Evolutionary conservation across 1,284 basidiomycete genomes (phyloP), one percentile per base, ranked within the genome.

Genomic region (Ganoderma meredithae): DNA sequence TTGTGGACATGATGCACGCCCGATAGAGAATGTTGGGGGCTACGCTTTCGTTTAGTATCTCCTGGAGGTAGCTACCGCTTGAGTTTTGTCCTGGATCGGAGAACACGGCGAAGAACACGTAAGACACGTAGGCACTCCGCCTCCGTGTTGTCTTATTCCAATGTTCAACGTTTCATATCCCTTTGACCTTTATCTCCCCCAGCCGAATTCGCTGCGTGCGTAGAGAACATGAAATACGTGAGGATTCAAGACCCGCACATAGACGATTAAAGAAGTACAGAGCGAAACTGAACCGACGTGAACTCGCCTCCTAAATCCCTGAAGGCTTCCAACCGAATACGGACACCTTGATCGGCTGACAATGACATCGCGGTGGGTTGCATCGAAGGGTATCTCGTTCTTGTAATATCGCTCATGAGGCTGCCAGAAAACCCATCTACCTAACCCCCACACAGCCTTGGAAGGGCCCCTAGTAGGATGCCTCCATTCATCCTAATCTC

Each of bases 401-500:
- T 31, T 33, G 4, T 13, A 19, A 31, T 13, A 17, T 25, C 47
- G 10, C 22, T n/a, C 47, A 4, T 52, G 12, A 31, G 15, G 27
- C 5, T 13, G 25, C 27, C 27, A 53, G 25, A 31, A 6, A 27
- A 31, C 31, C 31, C 25, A 27, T 58, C 19, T 22, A 17, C 9
- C 7, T 13, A 39, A 2, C 17, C 12, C 17, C 15, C 3, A 39
- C 27, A 53, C 27, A 25, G 22, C 36, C 8, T 19, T 22, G 6
- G 19, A 31, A 19, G n/a, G n/a, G n/a, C n/a, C n/a, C n/a, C n/a
- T n/a, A n/a, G n/a, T n/a, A n/a, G n/a, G n/a, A 72, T 72, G 71
- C 39, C 68, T 2, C 84, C 83, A 0, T 87, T 87, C 71, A 74
- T 84, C 72, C 80, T 88, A 63, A 78, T 88, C 41, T 77, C 82